These are phyloP conservation scores for Kwoniella shandongensis DNA, from an alignment of 768 basidiomycete species.

Conservation along the genomic window DNA sequence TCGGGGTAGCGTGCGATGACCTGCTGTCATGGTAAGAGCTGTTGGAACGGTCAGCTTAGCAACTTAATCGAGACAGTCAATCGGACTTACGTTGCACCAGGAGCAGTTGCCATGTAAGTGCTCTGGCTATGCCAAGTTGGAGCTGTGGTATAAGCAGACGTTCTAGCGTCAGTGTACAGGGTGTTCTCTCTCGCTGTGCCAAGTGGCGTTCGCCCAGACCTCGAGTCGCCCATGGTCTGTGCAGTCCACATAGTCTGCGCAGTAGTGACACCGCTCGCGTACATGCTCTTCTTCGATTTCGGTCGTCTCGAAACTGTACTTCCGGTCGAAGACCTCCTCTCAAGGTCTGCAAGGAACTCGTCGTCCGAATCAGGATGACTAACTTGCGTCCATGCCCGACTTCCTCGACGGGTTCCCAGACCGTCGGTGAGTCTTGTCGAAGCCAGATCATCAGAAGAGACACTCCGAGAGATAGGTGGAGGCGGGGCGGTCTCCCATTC, in stretches of 20 bases:
- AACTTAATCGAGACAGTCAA: background rate
- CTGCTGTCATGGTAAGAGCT: slow-evolving; percentile 30
- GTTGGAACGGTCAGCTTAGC: background rate
- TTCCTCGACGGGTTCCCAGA: slow-evolving; percentile 9
- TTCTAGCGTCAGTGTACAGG: slow-evolving; percentile 29
- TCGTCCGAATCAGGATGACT: slow-evolving; percentile 39
- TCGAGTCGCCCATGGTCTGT: background rate
- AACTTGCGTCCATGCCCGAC: slow-evolving; percentile 29
- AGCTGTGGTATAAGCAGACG: slow-evolving; percentile 32
- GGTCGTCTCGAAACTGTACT: slow-evolving; percentile 16
- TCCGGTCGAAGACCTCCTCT: slow-evolving; percentile 39
- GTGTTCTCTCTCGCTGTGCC: slow-evolving; percentile 31
- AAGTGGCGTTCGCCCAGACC: slow-evolving; percentile 9
- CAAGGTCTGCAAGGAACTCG: slow-evolving; percentile 38
- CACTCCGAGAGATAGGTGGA: slow-evolving; percentile 28
- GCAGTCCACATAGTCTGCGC: slow-evolving; percentile 9
- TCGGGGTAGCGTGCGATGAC: slow-evolving; percentile 19
- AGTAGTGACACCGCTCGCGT: background rate
- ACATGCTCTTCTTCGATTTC: slow-evolving; percentile 6
- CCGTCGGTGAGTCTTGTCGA: slow-evolving; percentile 12
- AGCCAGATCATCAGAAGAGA: slow-evolving; percentile 3
- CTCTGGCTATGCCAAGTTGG: slow-evolving; percentile 31
- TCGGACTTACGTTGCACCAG: slow-evolving; percentile 13
- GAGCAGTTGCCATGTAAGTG: slow-evolving; percentile 20
- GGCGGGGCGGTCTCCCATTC: slow-evolving; percentile 31